These are phyloP conservation scores for Penicillium macrosclerotiorum DNA, from an alignment of 495 filamentous ascomycete species.

Conservation along the genomic window DNA sequence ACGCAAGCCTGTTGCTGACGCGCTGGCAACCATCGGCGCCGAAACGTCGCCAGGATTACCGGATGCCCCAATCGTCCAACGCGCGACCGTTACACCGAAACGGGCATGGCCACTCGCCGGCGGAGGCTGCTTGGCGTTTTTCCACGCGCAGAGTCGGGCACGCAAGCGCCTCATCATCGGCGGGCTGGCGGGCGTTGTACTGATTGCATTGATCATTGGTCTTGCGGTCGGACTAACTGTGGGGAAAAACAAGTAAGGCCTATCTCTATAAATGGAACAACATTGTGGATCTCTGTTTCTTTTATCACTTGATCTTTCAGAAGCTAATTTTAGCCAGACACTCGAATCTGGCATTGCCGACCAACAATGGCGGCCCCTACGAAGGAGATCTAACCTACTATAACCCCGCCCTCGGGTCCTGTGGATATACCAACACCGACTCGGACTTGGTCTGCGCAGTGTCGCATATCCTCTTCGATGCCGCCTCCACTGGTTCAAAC, in stretches of 20 bases:
- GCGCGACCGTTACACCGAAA: not conserved
- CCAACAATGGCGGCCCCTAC: constrained; percentile 46
- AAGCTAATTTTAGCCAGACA: constrained; percentile 6
- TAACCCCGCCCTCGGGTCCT: constrained; percentile 65
- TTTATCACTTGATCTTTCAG: too few relatives aligned
- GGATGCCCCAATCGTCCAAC: not conserved
- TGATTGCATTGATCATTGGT: constrained; percentile 54
- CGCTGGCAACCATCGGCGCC: not conserved
- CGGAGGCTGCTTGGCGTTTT: not conserved
- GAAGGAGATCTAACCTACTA: constrained; percentile 74
- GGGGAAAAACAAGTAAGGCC: constrained; percentile 17
- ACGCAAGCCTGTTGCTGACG: constrained; percentile 24
- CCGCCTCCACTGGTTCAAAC: constrained; percentile 50
- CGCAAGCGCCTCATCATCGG: constrained; percentile 28
- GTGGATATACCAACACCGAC: constrained; percentile 54
- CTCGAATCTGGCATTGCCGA: constrained; percentile 55
- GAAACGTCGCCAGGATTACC: not conserved
- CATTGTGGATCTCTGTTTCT: too few relatives aligned
- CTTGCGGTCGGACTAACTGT: constrained; percentile 51
- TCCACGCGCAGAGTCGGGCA: constrained; percentile 9
- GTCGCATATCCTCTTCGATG: constrained; percentile 66
- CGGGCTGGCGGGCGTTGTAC: constrained; percentile 26
- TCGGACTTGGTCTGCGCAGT: constrained; percentile 64
- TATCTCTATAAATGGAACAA: not conserved
- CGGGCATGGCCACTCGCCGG: not conserved